Evolutionary conservation across 1,284 basidiomycete species (phyloP).

Genomic region (Pisolithus thermaeus): DNA sequence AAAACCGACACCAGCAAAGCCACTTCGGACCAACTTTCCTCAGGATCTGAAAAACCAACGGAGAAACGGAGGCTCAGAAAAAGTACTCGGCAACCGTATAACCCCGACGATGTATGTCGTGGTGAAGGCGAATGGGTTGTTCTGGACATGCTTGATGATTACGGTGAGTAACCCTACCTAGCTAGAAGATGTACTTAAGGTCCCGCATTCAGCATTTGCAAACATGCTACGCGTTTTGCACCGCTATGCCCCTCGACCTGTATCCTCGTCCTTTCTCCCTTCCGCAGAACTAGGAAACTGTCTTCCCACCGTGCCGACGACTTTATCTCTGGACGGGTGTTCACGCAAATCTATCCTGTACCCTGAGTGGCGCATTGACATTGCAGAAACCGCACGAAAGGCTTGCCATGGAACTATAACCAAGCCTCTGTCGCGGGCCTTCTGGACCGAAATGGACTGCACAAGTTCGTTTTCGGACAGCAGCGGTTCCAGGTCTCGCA

Average conservation of each 20-base stretch:
- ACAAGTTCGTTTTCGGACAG: slow-evolving; percentile 17
- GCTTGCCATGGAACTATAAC: slow-evolving; percentile 52
- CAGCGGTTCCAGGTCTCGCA: slow-evolving; percentile 17
- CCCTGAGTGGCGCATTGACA: slow-evolving; percentile 54
- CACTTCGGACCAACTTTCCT: background rate
- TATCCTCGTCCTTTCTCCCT: slow-evolving; percentile 44
- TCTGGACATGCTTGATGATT: slow-evolving; percentile 50
- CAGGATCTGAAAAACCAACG: slow-evolving; percentile 1
- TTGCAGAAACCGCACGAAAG: slow-evolving; percentile 44
- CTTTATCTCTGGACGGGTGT: slow-evolving; percentile 3
- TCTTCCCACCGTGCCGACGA: slow-evolving; percentile 4
- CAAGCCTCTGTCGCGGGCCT: slow-evolving; percentile 43
- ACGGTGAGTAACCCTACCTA: slow-evolving; percentile 33
- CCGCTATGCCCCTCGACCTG: slow-evolving; percentile 38
- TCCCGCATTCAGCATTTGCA: slow-evolving; percentile 37
- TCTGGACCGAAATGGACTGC: slow-evolving; percentile 31
- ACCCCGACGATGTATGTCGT: slow-evolving; percentile 3
- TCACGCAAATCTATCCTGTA: slow-evolving; percentile 43
- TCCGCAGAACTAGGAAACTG: slow-evolving; percentile 16
- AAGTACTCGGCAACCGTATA: background rate
- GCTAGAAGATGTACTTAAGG: background rate
- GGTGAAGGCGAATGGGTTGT: slow-evolving; percentile 47
- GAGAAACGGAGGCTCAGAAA: slow-evolving; percentile 4
- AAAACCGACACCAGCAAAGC: slow-evolving; percentile 11
- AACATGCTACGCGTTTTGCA: slow-evolving; percentile 59